Conservation (phyloP, 1,139 yeast species). For the Suhomyces chickasaworum region DNA sequence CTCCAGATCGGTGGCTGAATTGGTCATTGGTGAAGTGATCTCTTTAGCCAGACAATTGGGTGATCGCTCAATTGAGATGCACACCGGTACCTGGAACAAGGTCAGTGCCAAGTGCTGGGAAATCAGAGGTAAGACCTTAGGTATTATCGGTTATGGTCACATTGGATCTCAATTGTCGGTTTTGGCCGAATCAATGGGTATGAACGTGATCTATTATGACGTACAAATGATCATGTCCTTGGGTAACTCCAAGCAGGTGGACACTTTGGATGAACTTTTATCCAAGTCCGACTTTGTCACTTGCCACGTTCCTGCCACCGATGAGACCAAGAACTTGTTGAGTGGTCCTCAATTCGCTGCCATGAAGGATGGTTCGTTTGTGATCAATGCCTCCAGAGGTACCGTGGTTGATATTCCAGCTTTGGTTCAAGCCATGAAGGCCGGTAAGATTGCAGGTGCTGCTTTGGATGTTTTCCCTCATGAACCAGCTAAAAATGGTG, state of each 20-base stretch:
- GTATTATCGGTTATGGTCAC: slow-evolving; percentile 97
- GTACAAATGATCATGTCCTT: slow-evolving; percentile 90
- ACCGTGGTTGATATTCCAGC: slow-evolving; percentile 97
- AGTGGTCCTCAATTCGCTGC: slow-evolving; percentile 90
- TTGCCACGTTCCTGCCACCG: slow-evolving; percentile 91
- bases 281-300: slow-evolving; percentile 84
- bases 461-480: slow-evolving; percentile 96
- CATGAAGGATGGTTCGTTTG: slow-evolving; percentile 95
- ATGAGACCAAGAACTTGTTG: slow-evolving; percentile 89
- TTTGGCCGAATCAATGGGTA: slow-evolving; percentile 96
- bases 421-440: slow-evolving; percentile 83
- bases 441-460: slow-evolving; percentile 96
- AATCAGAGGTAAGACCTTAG: slow-evolving; percentile 97
- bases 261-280: slow-evolving; percentile 79
- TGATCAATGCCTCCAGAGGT: slow-evolving; percentile 96
- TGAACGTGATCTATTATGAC: slow-evolving; percentile 94
- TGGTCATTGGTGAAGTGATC: slow-evolving; percentile 93
- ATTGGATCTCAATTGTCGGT: slow-evolving; percentile 97
- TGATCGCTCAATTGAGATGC: slow-evolving; percentile 94
- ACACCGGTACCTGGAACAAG: slow-evolving; percentile 98
- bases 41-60: slow-evolving; percentile 95
- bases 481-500: slow-evolving; percentile 98
- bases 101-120: slow-evolving; percentile 97
- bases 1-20: slow-evolving; percentile 97
- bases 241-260: slow-evolving; percentile 95